phyloP scores from a whole-genome alignment of 768 basidiomycete species.

The Phaffia australis region DNA sequence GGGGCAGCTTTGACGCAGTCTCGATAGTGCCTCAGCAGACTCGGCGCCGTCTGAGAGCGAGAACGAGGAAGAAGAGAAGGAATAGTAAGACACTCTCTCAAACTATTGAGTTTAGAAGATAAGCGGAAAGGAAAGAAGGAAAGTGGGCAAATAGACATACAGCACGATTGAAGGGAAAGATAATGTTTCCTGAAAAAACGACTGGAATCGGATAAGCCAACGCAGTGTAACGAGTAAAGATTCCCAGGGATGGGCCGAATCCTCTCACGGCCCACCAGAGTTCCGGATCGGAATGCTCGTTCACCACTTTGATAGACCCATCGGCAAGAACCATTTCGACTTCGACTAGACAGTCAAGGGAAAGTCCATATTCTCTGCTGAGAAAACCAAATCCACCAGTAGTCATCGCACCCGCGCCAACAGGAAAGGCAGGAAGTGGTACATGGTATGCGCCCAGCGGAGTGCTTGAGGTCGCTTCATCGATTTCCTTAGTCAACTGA shows the following conservation, averaged over 20 bases:
- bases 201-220: slow-evolving; percentile 80
- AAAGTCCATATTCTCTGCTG: slow-evolving; percentile 69
- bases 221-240: slow-evolving; percentile 80
- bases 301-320: slow-evolving; percentile 69
- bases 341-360: slow-evolving; percentile 80
- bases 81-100: too few species aligned
- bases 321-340: slow-evolving; percentile 86
- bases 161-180: slow-evolving; percentile 79
- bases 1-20: slow-evolving; percentile 86
- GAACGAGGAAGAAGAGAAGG: background rate
- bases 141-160: slow-evolving; percentile 52
- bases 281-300: slow-evolving; percentile 65
- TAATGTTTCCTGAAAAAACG: slow-evolving; percentile 82
- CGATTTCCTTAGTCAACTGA: slow-evolving; percentile 67
- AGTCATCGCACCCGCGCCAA: slow-evolving; percentile 39
- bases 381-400: slow-evolving; percentile 79
- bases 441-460: slow-evolving; percentile 29
- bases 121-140: slow-evolving; percentile 46
- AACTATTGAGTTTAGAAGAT: background rate
- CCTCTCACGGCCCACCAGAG: slow-evolving; percentile 82
- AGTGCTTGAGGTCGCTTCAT: slow-evolving; percentile 33
- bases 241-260: slow-evolving; percentile 68
- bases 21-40: slow-evolving; percentile 60
- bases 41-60: background rate
- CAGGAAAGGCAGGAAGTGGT: slow-evolving; percentile 39